Conservation (phyloP, 2,329 filamentous ascomycete species). For the Arthrobotrys conoides region DNA sequence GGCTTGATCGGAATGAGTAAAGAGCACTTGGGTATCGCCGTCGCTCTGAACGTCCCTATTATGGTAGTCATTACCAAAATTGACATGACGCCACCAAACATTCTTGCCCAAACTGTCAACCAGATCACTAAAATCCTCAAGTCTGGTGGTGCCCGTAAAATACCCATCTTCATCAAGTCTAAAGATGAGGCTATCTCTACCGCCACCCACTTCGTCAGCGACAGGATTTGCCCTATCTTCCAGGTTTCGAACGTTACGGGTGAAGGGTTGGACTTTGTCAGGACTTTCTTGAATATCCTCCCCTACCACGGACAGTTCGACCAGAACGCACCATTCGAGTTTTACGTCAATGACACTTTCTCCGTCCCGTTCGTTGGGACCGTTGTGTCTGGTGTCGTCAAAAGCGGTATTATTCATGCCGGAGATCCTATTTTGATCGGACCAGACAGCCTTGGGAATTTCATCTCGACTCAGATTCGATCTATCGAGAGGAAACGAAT, state of each 20-base stretch:
- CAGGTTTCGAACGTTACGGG: conserved; percentile 98
- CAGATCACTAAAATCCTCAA: conserved; percentile 95
- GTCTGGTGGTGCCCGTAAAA: conserved; percentile 91
- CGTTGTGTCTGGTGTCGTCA: conserved; percentile 93
- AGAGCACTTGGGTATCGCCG: conserved; percentile 94
- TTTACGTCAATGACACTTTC: conserved; percentile 97
- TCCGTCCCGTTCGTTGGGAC: conserved; percentile 97
- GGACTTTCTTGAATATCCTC: conserved; percentile 93
- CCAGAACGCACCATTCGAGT: conserved; percentile 88
- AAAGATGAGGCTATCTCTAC: conserved; percentile 94
- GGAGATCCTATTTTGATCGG: conserved; percentile 92
- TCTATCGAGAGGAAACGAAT: conserved; percentile 97
- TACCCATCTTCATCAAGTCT: conserved; percentile 94
- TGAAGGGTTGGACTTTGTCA: conserved; percentile 88
- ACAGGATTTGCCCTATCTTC: conserved; percentile 96
- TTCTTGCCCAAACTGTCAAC: conserved; percentile 90
- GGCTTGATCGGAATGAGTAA: conserved; percentile 98
- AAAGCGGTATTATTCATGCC: conserved; percentile 78
- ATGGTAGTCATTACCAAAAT: conserved; percentile 99
- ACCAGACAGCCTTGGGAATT: conserved; percentile 90
- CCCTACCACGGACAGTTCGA: conserved; percentile 96
- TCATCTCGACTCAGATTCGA: conserved; percentile 86
- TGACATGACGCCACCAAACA: conserved; percentile 96
- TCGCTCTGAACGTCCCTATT: conserved; percentile 94
- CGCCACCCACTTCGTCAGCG: conserved; percentile 90